Conservation (phyloP, 2,329 filamentous ascomycete genomes). For the Didymosphaeria variabile region DNA sequence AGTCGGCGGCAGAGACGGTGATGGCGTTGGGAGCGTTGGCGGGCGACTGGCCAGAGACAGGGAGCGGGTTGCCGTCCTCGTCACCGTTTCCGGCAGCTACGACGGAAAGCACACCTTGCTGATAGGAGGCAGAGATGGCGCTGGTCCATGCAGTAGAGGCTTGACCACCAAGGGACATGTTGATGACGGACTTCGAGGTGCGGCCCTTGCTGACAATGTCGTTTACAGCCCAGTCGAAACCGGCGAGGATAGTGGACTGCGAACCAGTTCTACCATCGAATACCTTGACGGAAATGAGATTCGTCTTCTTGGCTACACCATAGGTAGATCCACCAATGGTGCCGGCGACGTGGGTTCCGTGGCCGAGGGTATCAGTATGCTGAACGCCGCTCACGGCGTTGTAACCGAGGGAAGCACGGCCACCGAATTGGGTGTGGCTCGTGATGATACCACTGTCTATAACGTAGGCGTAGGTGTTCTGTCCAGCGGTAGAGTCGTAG, state of each 20-base stretch:
- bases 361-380: constrained; percentile 30
- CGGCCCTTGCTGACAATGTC: constrained; percentile 31
- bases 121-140: constrained; percentile 34
- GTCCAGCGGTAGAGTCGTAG: constrained; percentile 29
- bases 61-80: constrained; percentile 20
- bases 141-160: constrained; percentile 34
- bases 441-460: constrained; percentile 66
- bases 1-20: constrained; percentile 53
- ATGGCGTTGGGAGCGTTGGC: constrained; percentile 41
- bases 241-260: constrained; percentile 24
- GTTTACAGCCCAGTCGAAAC: constrained; percentile 36
- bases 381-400: constrained; percentile 20
- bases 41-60: constrained; percentile 32
- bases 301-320: constrained; percentile 34
- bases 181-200: constrained; percentile 30
- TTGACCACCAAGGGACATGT: constrained; percentile 41
- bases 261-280: constrained; percentile 19
- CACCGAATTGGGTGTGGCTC: constrained; percentile 55
- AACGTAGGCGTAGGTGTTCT: constrained; percentile 62
- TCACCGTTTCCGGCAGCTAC: constrained; percentile 47
- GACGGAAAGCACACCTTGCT: constrained; percentile 35
- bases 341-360: constrained; percentile 49
- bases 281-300: constrained; percentile 41
- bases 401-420: constrained; percentile 30
- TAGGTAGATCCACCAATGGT: constrained; percentile 48